Conservation (phyloP, 495 filamentous ascomycete genomes). For the Penicillium bovifimosum region DNA sequence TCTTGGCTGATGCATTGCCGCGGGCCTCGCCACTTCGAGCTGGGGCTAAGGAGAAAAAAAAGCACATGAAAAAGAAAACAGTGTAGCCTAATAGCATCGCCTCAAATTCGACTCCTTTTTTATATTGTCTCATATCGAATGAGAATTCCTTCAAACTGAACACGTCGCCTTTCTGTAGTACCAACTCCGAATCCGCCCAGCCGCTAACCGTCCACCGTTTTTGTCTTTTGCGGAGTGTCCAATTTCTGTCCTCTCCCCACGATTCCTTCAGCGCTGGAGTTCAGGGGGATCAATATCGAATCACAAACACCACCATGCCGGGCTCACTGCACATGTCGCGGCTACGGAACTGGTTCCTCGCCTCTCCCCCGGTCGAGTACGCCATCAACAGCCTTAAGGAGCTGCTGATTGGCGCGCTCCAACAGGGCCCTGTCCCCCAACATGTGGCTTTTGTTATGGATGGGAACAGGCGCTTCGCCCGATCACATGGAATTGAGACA, state of each 20-base stretch:
- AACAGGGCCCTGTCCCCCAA: slow-evolving; percentile 83
- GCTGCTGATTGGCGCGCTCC: slow-evolving; percentile 77
- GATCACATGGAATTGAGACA: slow-evolving; percentile 86
- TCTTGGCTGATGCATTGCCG: slow-evolving; percentile 2
- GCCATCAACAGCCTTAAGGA: slow-evolving; percentile 64
- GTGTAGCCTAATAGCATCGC: slow-evolving; percentile 18
- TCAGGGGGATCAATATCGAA: neutral
- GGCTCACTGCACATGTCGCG: slow-evolving; percentile 64
- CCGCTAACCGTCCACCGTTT: slow-evolving; percentile 9
- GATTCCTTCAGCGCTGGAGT: neutral
- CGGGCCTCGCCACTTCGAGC: slow-evolving; percentile 14
- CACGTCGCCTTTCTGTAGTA: slow-evolving; percentile 18
- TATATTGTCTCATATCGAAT: neutral
- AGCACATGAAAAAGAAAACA: slow-evolving; percentile 5
- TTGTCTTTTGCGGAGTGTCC: neutral
- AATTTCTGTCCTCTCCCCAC: neutral
- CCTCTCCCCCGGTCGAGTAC: slow-evolving; percentile 87
- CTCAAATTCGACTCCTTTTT: slow-evolving; percentile 6
- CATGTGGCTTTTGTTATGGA: slow-evolving; percentile 99
- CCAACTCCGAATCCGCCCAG: slow-evolving; percentile 11
- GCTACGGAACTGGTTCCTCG: slow-evolving; percentile 79
- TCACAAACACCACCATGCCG: slow-evolving; percentile 26
- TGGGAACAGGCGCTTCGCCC: slow-evolving; percentile 87
- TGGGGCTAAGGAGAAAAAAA: neutral
- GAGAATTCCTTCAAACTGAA: slow-evolving; percentile 8